Evolutionary conservation across 2,329 filamentous ascomycete genomes (phyloP).

Genomic region (Penicillium sp.): DNA sequence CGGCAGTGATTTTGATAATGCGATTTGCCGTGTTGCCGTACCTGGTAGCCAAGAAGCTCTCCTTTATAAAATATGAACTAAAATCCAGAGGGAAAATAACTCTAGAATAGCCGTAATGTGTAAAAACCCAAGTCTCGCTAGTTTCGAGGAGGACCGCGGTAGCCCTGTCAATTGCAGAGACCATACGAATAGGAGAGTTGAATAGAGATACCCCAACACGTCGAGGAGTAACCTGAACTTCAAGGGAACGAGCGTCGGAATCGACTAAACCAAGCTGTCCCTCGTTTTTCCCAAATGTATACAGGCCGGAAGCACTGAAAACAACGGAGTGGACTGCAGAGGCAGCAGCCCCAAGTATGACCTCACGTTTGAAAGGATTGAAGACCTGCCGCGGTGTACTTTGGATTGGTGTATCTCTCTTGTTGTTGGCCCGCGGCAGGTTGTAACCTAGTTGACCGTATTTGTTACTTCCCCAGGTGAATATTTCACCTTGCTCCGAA

Average conservation of each 20-base stretch:
- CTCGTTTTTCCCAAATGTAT: conserved; percentile 92
- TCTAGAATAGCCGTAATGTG: conserved; percentile 92
- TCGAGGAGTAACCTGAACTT: conserved; percentile 75
- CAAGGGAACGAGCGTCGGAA: conserved; percentile 86
- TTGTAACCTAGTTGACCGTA: conserved; percentile 82
- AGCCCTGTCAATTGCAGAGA: conserved; percentile 85
- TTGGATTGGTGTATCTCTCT: conserved; percentile 81
- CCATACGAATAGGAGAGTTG: conserved; percentile 66
- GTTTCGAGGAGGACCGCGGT: conserved; percentile 83
- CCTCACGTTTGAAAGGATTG: conserved; percentile 82
- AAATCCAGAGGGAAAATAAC: conserved; percentile 76
- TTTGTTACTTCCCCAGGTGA: conserved; percentile 89
- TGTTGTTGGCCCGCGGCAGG: conserved; percentile 58
- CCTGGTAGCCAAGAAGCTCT: conserved; percentile 61
- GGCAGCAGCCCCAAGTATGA: conserved; percentile 75
- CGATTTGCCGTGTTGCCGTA: conserved; percentile 63
- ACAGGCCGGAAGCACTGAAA: conserved; percentile 75
- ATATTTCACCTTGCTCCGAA: conserved; percentile 81
- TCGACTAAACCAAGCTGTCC: conserved; percentile 93
- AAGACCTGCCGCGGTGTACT: conserved; percentile 82
- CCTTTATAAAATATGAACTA: conserved; percentile 64
- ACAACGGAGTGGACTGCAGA: conserved; percentile 90
- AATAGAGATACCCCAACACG: conserved; percentile 86
- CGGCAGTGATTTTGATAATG: conserved; percentile 73
- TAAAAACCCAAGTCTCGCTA: conserved; percentile 87